Evolutionary conservation across 2,329 filamentous ascomycete genomes (phyloP), one percentile per base, ranked within the genome.

Genomic region (Epichloe glyceriae): DNA sequence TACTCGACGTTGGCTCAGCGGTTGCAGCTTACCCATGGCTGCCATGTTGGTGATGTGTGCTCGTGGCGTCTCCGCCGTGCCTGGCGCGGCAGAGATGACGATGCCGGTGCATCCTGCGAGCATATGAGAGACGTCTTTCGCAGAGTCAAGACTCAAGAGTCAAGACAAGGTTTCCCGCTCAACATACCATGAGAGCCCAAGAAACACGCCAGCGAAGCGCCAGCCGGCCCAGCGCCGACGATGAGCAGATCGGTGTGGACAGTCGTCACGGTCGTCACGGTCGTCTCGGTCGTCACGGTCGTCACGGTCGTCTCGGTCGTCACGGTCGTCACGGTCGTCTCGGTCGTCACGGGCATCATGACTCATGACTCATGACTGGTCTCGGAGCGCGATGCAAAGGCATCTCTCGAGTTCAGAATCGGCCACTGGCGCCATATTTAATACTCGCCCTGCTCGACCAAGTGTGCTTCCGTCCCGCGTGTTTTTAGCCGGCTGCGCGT

Each of bases 1-100:
- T 45, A 7, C 6, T 12, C 26, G 20, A 45, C 19, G 39, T 41
- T 12, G 19, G 19, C 12, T 41, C 39, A 19, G 12, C 39, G 4
- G 3, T 5, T 22, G 19, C 11, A 19, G 39, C 46, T 47, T n/a
- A 17, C 69, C 68, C 17, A 77, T 59, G 0, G 75, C 75, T 0
- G 76, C 76, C 61, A 74, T 75, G 58, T 81, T 83, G 42, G 74
- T 80, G 51, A 81, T 78, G 58, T 82, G 79, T 0, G 78, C 79
- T 26, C 79, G 66, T 1, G 79, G 79, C 1, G 77, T 80, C 51
- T 75, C 66, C 1, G 78, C 75, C 1, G 73, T 78, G 3, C 71
- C 70, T 0, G 74, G 61, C 0, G 72, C 70, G 2, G 68, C 59
- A 6, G 71, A 70, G 47, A 83, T 67, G 54, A 82, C 71, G 43